These are phyloP conservation scores for Vitis rotundifolia DNA, from an alignment of 164 flowering plant genomes.

Conservation along the genomic window DNA sequence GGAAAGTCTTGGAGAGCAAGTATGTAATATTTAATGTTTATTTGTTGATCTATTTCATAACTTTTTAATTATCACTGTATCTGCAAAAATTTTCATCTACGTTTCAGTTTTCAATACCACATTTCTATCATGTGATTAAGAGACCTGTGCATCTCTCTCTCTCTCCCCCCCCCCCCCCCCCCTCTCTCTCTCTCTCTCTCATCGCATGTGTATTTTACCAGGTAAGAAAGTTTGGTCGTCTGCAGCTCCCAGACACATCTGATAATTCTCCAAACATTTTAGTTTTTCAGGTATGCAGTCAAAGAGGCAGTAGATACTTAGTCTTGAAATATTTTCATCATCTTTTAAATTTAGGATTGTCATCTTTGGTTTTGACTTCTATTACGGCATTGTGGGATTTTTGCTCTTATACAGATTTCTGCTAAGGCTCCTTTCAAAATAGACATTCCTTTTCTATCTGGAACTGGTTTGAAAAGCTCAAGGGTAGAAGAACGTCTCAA, in stretches of 20 bases:
- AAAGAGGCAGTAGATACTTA: background rate
- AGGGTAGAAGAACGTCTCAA: slow-evolving; percentile 62
- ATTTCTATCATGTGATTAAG: background rate
- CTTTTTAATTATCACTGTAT: background rate
- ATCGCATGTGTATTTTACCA: slow-evolving; percentile 20
- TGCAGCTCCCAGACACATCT: slow-evolving; percentile 74
- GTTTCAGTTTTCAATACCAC: background rate
- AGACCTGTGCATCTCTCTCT: background rate
- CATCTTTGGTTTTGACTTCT: background rate
- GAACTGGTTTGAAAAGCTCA: slow-evolving; percentile 48
- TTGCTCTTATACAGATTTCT: slow-evolving; percentile 57
- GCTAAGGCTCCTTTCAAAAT: slow-evolving; percentile 64
- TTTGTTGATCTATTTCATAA: background rate
- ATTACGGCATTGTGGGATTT: background rate
- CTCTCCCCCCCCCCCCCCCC: background rate
- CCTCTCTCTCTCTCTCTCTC: background rate
- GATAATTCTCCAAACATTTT: slow-evolving; percentile 65
- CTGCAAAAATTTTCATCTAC: background rate
- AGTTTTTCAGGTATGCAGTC: slow-evolving; percentile 79
- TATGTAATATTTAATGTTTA: slow-evolving; percentile 22
- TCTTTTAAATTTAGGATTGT: background rate
- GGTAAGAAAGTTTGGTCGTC: slow-evolving; percentile 55
- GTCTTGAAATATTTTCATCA: background rate
- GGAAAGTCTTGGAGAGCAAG: slow-evolving; percentile 64
- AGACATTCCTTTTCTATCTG: slow-evolving; percentile 81